These are phyloP conservation scores for Lipomyces mesembrius DNA, from an alignment of 805 yeast species.

Conservation along the genomic window DNA sequence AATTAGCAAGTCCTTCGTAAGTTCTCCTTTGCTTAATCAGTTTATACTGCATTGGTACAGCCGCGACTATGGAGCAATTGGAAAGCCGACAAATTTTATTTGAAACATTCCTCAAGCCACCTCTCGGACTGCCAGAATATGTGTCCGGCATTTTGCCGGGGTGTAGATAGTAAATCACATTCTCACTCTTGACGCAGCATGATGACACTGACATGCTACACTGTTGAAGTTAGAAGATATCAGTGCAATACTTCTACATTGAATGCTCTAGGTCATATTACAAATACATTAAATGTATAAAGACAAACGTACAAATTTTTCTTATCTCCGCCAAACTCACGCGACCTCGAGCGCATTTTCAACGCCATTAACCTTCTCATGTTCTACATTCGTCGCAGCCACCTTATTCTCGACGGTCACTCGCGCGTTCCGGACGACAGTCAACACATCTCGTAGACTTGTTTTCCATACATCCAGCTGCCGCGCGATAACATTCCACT, in stretches of 20 bases:
- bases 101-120: neutral
- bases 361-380: slow-evolving; percentile 5
- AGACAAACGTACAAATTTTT: neutral
- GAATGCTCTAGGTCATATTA: too few relatives aligned
- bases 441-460: slow-evolving; percentile 43
- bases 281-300: neutral
- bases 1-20: too few relatives aligned
- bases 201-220: neutral
- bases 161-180: neutral
- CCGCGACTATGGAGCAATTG: neutral
- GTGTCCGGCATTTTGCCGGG: neutral
- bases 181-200: neutral
- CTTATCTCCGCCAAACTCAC: neutral
- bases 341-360: slow-evolving; percentile 11
- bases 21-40: neutral
- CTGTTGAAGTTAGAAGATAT: neutral
- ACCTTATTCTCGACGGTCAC: slow-evolving; percentile 27
- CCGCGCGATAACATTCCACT: slow-evolving; percentile 47
- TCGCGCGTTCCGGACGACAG: slow-evolving; percentile 41
- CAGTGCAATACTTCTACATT: too few relatives aligned
- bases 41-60: neutral
- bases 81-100: neutral
- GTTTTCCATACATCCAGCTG: slow-evolving; percentile 47
- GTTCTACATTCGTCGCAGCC: slow-evolving; percentile 1
- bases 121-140: neutral